phyloP scores from a whole-genome alignment of 2,329 filamentous ascomycete genomes.

The Saccharata proteae region DNA sequence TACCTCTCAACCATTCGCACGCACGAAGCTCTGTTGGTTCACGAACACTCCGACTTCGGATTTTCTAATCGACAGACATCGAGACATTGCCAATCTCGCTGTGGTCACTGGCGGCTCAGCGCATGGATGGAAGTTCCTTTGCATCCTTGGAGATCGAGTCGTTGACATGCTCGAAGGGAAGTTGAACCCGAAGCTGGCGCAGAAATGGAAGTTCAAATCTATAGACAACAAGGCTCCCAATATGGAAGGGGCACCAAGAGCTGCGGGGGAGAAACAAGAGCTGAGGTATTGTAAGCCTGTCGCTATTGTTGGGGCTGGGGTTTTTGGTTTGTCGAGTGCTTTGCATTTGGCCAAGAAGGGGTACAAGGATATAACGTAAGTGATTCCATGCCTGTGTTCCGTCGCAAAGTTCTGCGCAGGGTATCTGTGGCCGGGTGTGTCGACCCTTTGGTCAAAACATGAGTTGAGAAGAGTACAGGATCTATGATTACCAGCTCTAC shows the following conservation, averaged over 20 bases:
- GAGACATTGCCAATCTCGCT: conserved; percentile 36
- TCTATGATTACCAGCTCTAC: conserved; percentile 8
- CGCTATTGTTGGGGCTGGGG: conserved; percentile 22
- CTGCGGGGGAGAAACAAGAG: conserved; percentile 6
- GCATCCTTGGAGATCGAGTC: conserved; percentile 44
- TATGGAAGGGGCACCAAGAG: conserved; percentile 7
- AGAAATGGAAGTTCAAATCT: conserved; percentile 7
- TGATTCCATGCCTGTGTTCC: not conserved
- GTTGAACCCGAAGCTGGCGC: conserved; percentile 2
- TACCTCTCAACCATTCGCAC: conserved; percentile 30
- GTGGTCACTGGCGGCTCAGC: conserved; percentile 50
- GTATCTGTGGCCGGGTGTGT: no score
- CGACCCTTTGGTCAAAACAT: not conserved
- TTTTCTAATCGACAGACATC: conserved; percentile 42
- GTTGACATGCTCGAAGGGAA: conserved; percentile 24
- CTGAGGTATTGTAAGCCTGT: conserved; percentile 7
- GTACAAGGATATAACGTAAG: conserved; percentile 8
- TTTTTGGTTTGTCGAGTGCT: conserved; percentile 27
- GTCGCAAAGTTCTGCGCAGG: no score
- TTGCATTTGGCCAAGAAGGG: conserved; percentile 26
- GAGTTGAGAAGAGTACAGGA: not conserved
- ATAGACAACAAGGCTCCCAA: conserved; percentile 4
- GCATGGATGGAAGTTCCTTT: conserved; percentile 51
- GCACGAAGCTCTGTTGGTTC: conserved; percentile 43
- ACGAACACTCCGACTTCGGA: conserved; percentile 44